Conservation (phyloP, 768 basidiomycete genomes). For the Sistotremastrum suecicum region DNA sequence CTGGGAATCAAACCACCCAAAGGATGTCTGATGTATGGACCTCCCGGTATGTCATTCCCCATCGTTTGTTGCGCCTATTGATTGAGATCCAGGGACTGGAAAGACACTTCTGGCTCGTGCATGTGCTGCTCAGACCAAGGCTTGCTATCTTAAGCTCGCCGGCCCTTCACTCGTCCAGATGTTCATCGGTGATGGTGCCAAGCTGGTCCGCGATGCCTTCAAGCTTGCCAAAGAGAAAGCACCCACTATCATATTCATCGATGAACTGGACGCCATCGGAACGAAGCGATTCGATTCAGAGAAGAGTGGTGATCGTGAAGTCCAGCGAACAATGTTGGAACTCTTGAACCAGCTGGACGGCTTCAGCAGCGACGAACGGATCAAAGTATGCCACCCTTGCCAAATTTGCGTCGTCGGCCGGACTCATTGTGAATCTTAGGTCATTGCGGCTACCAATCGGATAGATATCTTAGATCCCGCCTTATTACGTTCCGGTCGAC, state of each 20-base stretch:
- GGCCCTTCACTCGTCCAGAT: constrained; percentile 98
- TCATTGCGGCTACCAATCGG: constrained; percentile 96
- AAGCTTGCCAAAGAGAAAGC: constrained; percentile 97
- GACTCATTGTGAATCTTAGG: constrained; percentile 30
- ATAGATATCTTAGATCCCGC: constrained; percentile 98
- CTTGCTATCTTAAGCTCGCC: constrained; percentile 95
- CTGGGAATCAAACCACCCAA: constrained; percentile 97
- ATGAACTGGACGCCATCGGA: constrained; percentile 96
- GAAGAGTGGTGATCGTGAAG: constrained; percentile 97
- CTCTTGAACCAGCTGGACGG: constrained; percentile 96
- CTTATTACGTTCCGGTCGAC: constrained; percentile 91
- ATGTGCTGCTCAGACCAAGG: constrained; percentile 95
- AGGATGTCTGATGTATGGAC: constrained; percentile 97
- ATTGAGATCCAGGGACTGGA: constrained; percentile 53
- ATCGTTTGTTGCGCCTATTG: not conserved
- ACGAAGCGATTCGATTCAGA: constrained; percentile 98
- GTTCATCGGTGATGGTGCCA: constrained; percentile 99
- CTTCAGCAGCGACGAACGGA: constrained; percentile 91
- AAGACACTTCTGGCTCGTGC: constrained; percentile 97
- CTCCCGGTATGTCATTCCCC: constrained; percentile 56
- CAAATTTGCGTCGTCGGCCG: too few relatives aligned
- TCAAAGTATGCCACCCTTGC: constrained; percentile 57
- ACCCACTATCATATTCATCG: constrained; percentile 98
- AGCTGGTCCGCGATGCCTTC: constrained; percentile 96
- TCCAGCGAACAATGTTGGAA: constrained; percentile 99